Base-by-base conservation (phyloP, 1,139 yeast genomes). In the Blastobotrys elegans region DNA sequence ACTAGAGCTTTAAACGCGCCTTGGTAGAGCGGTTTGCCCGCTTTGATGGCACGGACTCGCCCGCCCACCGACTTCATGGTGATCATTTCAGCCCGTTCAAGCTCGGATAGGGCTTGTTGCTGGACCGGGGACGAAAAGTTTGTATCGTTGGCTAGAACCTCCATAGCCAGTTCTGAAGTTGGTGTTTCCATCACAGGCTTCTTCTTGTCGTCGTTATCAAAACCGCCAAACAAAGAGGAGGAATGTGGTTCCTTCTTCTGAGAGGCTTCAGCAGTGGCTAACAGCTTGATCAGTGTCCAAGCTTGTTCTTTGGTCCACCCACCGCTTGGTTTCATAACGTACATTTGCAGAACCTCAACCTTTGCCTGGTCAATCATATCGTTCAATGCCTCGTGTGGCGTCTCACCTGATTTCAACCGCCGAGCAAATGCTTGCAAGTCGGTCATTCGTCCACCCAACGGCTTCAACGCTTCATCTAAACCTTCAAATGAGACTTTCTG, bases 361-460 rank as follows among this genome's bases (percentile, higher is more conserved):
- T 94, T 82, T 0, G 96, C 84, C 64, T 89, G 96, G 30, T 72
- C 74, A 7, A 88, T 76, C 84, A 92, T 84, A 56, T 88, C 94
- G 3, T 75, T 67, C 40, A 89, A 69, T 0, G 98, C 97, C 45
- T 76, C 83, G 18, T 67, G 60, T 0, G 96, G 95, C 10, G 77
- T 64, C 62, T 92, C 97, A 2, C 98, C 98, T 0, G 92, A 80
- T 57, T 81, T 82, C 20, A 92, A 76, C 46, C 97, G 83, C 59
- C 97, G 78, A 0, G 85, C 84, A 67, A 88, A 88, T 17, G 95
- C 83, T 65, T 92, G 97, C 48, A 92, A 73, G 63, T 92, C 98
- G 47, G 90, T 74, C 90, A 92, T 85, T 55, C 98, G 79, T 36
- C 98, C 98, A 11, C 98, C 98, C 27, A 92, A 68, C 7, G 96